Conservation (phyloP, 116 monocot species). For the Trichopus zeylanicus region DNA sequence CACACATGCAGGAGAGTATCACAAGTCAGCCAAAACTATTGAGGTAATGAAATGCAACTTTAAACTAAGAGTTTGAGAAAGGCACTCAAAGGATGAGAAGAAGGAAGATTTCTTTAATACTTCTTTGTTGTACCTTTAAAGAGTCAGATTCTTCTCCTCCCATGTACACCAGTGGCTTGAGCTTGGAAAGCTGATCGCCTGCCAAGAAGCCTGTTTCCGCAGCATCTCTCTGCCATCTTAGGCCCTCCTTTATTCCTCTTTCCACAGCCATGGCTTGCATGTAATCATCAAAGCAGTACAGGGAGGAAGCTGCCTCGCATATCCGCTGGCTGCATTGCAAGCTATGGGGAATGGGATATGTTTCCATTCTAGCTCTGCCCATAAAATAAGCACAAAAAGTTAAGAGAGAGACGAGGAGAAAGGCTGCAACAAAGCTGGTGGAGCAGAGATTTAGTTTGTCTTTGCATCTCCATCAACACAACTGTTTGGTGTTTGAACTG, state of each 20-base stretch:
- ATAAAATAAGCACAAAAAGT: neutral
- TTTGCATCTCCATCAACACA: too few species aligned
- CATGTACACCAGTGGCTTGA: constrained; percentile 15
- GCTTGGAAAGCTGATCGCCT: constrained; percentile 22
- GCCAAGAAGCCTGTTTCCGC: constrained; percentile 18
- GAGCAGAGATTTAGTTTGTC: neutral
- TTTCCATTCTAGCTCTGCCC: neutral
- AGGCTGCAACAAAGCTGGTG: constrained; percentile 8
- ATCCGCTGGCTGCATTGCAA: constrained; percentile 24
- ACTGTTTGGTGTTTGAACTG: neutral
- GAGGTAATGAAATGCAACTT: too few species aligned
- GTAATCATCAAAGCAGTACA: constrained; percentile 50
- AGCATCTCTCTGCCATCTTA: constrained; percentile 29
- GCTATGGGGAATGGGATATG: neutral
- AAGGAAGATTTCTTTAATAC: neutral
- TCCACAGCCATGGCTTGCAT: constrained; percentile 41
- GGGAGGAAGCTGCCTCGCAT: constrained; percentile 16
- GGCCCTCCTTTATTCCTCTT: constrained; percentile 35
- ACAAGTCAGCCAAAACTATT: too few species aligned
- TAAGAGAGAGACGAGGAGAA: constrained; percentile 6
- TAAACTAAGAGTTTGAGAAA: neutral
- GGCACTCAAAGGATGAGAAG: neutral
- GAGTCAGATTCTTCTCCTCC: constrained; percentile 35
- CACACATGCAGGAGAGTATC: constrained; percentile 9
- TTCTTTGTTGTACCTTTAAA: constrained; percentile 50